Percentiles rank a stretch among this genome's conserved stretches.
Evolutionary conservation across 371 early-diverging fungal species (phyloP).

Genomic region (Rhizopus arrhizus): DNA sequence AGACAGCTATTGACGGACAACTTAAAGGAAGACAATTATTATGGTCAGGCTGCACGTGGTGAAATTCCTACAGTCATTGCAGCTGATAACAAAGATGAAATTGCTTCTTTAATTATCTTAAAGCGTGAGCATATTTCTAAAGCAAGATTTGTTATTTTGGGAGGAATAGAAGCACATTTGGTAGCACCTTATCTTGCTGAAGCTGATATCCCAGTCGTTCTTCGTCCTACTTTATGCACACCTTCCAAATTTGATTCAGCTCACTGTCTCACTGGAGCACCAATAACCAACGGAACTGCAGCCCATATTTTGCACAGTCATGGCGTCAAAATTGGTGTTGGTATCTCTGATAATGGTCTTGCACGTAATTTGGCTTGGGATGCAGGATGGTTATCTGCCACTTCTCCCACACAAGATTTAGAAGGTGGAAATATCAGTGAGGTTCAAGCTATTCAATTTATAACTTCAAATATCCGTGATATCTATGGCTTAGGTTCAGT

Average conservation of each 20-base stretch:
- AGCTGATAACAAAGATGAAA: slow-evolving; percentile 72
- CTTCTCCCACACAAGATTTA: slow-evolving; percentile 33
- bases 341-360: slow-evolving; percentile 59
- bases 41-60: slow-evolving; percentile 58
- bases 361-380: slow-evolving; percentile 76
- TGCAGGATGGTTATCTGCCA: slow-evolving; percentile 71
- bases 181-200: slow-evolving; percentile 64
- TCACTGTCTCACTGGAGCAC: slow-evolving; percentile 65
- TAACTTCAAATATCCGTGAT: slow-evolving; percentile 72
- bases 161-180: slow-evolving; percentile 75
- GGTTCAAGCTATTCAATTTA: slow-evolving; percentile 67
- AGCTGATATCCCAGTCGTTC: slow-evolving; percentile 63
- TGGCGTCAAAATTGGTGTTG: slow-evolving; percentile 69
- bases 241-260: slow-evolving; percentile 70
- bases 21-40: slow-evolving; percentile 24
- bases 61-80: slow-evolving; percentile 63
- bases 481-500: slow-evolving; percentile 53
- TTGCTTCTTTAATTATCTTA: slow-evolving; percentile 64
- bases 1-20: slow-evolving; percentile 51
- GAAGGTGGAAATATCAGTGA: slow-evolving; percentile 46
- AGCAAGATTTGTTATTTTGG: slow-evolving; percentile 50
- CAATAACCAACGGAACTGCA: slow-evolving; percentile 61
- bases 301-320: slow-evolving; percentile 60
- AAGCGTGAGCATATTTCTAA: slow-evolving; percentile 50
- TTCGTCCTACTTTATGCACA: slow-evolving; percentile 68